Evolutionary conservation across 768 basidiomycete genomes (phyloP).

Genomic region (Gelatoporia subvermispora): DNA sequence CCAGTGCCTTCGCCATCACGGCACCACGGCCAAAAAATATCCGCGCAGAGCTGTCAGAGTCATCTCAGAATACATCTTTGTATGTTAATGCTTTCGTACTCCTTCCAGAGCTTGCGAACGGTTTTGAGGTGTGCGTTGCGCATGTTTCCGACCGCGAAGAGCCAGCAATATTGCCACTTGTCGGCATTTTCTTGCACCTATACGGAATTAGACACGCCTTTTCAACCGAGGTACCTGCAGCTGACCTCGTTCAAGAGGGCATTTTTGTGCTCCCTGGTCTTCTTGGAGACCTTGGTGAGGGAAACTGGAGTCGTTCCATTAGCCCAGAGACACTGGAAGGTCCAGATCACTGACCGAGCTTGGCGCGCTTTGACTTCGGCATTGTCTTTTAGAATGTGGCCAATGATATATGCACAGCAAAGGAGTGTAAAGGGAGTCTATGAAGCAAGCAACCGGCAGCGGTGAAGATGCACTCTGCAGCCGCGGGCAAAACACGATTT

Average conservation of each 20-base stretch:
- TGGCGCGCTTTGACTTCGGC: conserved; percentile 87
- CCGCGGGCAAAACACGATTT: conserved; percentile 7
- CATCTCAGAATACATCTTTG: background rate
- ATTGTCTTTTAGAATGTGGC: conserved; percentile 35
- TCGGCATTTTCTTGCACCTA: conserved; percentile 81
- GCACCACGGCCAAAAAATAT: conserved; percentile 84
- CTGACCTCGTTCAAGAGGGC: conserved; percentile 78
- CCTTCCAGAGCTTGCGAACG: conserved; percentile 90
- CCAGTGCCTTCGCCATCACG: conserved; percentile 96
- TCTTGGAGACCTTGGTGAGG: conserved; percentile 90
- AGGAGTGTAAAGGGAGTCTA: background rate
- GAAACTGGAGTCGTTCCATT: conserved; percentile 51
- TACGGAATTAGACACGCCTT: background rate
- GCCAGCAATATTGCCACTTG: conserved; percentile 93
- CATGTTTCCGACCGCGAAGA: conserved; percentile 95
- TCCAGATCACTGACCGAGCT: conserved; percentile 62
- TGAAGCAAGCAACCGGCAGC: background rate
- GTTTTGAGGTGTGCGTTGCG: conserved; percentile 92
- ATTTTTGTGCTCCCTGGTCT: conserved; percentile 88
- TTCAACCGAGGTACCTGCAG: conserved; percentile 15
- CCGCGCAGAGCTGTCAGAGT: conserved; percentile 62
- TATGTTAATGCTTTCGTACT: conserved; percentile 45
- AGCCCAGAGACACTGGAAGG: background rate
- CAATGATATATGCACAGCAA: background rate
- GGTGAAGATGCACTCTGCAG: too few relatives aligned